These are phyloP conservation scores for Marvania coccoides DNA, from an alignment of 139 green algal genomes.

Conservation along the genomic window DNA sequence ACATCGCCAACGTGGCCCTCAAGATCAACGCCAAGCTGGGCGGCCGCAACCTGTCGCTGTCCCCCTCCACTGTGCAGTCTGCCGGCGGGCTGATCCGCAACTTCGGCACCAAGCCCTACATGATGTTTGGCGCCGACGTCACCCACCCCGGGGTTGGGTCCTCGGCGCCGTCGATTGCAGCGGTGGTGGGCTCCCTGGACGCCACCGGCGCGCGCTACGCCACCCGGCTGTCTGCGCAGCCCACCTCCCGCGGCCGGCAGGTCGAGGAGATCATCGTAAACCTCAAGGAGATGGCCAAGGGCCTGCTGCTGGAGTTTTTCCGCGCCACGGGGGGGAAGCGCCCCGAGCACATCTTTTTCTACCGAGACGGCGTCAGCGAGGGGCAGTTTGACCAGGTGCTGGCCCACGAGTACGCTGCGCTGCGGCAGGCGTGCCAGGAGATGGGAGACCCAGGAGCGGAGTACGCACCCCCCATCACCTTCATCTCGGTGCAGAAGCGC, in stretches of 20 bases:
- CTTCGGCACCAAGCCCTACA: conserved; percentile 44
- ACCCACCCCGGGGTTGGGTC: conserved; percentile 39
- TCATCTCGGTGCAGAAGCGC: conserved; percentile 74
- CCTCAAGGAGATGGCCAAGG: conserved; percentile 43
- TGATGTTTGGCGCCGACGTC: conserved; percentile 60
- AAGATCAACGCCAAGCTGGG: conserved; percentile 80
- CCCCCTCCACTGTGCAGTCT: not conserved
- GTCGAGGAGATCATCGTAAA: conserved; percentile 43
- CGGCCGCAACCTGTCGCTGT: conserved; percentile 48
- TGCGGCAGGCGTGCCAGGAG: conserved; percentile 33
- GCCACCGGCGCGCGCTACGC: conserved; percentile 26
- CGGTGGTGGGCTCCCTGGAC: conserved; percentile 57
- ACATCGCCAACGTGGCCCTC: conserved; percentile 35
- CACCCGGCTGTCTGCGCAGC: conserved; percentile 31
- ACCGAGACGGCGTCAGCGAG: conserved; percentile 65
- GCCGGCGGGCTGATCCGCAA: conserved; percentile 10
- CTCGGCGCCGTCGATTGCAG: conserved; percentile 41
- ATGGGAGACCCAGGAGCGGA: conserved; percentile 32
- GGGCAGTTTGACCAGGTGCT: conserved; percentile 75
- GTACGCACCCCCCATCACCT: conserved; percentile 69
- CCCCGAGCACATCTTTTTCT: conserved; percentile 40
- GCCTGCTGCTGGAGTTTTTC: conserved; percentile 39
- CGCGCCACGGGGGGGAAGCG: conserved; percentile 20
- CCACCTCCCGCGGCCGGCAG: conserved; percentile 25
- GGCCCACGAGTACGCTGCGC: conserved; percentile 11